A percentile compares a stretch with the other conserved stretches of the same genome.
phyloP scores from a whole-genome alignment of 1,284 basidiomycete genomes.

The Ganoderma sinense region DNA sequence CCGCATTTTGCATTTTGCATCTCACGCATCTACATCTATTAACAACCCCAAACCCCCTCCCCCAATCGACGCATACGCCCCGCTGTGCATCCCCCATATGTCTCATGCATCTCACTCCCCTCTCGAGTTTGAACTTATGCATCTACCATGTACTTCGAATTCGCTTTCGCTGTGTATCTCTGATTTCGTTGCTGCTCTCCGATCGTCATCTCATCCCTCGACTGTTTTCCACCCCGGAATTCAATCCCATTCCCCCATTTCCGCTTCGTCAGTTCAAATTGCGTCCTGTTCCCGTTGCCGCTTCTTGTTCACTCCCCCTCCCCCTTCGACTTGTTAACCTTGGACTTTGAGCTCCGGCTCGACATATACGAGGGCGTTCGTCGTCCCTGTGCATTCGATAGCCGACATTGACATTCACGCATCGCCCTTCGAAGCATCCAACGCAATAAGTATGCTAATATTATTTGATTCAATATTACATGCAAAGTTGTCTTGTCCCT shows the following conservation, averaged over 20 bases:
- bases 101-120: not conserved
- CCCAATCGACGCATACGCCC: not conserved
- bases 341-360: not conserved
- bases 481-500: not conserved
- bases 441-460: not conserved
- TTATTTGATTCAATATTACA: not conserved
- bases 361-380: too few relatives aligned
- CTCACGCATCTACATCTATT: conserved; percentile 20
- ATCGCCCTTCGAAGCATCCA: not conserved
- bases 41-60: not conserved
- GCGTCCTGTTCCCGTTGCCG: not conserved
- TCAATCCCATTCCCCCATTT: not conserved
- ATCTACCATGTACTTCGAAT: conserved; percentile 35
- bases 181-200: conserved; percentile 30
- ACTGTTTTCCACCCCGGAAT: not conserved
- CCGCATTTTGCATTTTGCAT: conserved; percentile 21
- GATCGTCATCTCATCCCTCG: not conserved
- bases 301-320: not conserved
- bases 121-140: conserved; percentile 33
- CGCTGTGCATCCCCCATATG: not conserved
- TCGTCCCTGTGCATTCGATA: not conserved
- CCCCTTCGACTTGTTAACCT: not conserved
- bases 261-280: not conserved
- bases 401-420: not conserved
- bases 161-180: conserved; percentile 31